Evolutionary conservation across 2,329 filamentous ascomycete genomes (phyloP), one percentile per base, ranked within the genome.

Genomic region (Trichoderma cornu-damae): DNA sequence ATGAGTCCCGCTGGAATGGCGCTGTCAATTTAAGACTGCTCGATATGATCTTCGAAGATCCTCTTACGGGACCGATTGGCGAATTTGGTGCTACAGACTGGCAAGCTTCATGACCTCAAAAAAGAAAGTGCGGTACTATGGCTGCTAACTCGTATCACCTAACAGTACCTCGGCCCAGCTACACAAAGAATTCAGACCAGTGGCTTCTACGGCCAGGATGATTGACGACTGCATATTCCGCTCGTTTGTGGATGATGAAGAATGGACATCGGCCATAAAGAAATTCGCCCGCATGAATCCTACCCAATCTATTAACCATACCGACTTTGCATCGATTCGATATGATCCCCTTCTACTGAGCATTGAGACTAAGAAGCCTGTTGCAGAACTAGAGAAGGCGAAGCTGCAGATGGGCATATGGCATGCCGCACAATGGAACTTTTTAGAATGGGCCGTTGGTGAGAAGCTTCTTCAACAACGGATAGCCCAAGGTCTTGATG

Each of bases 351-450:
- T 57, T 30, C n/a, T 48, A 28, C 26, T 28, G 26, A 28, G 26
- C 49, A 59, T 59, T 32, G 32, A 59, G 26, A 8, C 26, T 28
- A 49, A 59, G 49, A 44, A 59, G 30, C 50, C 38, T 24, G 48
- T 14, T 12, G 28, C 22, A n/a, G 38, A 44, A 28, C 8, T 24
- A 11, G 49, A 40, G 14, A 52, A 47, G 6, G 42, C 50, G 12
- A 32, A 59, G 20, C 20, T 59, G 18, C 50, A 55, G 28, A 40
- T 42, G 22, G 57, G 57, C 14, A 34, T 47, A 18, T 59, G 49
- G 42, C 57, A 59, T 30, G 49, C 49, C 9, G 18, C 49, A 16
- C 57, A 59, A 42, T 59, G 49, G 57, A 26, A 2, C 14, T 59
- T 47, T 28, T 18, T 54, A 6, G 12, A 26, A 26, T 47, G 48